phyloP scores from a whole-genome alignment of 176 grass and related monocot genomes.

The Thalia dealbata region DNA sequence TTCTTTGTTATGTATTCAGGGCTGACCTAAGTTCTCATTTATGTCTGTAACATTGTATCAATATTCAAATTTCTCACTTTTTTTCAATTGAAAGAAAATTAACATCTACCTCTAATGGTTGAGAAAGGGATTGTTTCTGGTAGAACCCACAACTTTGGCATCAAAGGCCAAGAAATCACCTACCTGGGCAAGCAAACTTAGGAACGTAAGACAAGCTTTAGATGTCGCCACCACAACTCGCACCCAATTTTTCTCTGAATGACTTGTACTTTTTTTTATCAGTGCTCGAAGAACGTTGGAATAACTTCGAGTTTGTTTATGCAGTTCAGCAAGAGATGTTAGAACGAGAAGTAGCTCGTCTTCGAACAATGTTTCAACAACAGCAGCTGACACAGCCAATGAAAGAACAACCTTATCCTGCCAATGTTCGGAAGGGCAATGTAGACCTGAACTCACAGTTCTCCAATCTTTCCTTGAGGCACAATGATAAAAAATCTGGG shows the following conservation, averaged over 20 bases:
- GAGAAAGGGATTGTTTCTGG: too few species aligned
- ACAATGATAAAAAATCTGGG: conserved; percentile 54
- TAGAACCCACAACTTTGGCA: too few species aligned
- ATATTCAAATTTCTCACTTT: too few species aligned
- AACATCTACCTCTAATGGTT: too few species aligned
- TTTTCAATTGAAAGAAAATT: too few species aligned
- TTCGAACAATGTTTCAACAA: conserved; percentile 65
- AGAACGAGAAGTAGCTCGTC: conserved; percentile 76
- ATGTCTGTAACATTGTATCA: too few species aligned
- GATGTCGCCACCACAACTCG: not conserved
- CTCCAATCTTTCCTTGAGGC: conserved; percentile 76
- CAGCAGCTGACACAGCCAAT: conserved; percentile 48
- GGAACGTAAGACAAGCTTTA: too few species aligned
- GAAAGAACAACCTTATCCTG: conserved; percentile 16
- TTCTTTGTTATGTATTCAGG: too few species aligned
- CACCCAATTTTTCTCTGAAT: not conserved
- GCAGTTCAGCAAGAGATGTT: conserved; percentile 96
- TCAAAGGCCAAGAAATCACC: too few species aligned
- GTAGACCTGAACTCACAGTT: conserved; percentile 77
- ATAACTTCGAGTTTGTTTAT: conserved; percentile 13
- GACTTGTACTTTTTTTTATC: not conserved
- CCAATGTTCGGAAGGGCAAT: conserved; percentile 53
- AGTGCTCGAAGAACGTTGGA: not conserved
- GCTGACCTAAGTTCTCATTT: too few species aligned
- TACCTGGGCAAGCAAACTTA: too few species aligned